Evolutionary conservation across 1,139 yeast genomes (phyloP).

Genomic region (Tardiomyces digboiensis): DNA sequence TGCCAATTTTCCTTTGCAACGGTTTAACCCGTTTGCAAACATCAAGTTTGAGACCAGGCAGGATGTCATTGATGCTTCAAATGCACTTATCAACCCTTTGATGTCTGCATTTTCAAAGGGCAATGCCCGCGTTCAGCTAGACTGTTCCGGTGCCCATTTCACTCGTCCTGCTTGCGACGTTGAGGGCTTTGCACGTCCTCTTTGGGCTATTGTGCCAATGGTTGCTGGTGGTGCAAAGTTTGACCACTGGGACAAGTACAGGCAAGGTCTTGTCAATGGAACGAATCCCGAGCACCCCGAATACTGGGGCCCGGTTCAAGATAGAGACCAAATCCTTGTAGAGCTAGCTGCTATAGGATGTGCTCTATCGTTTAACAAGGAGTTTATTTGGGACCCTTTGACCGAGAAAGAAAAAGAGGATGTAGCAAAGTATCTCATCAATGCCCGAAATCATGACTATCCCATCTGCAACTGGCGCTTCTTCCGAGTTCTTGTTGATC

Average conservation of each 20-base stretch:
- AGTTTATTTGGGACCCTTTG: slow-evolving; percentile 23
- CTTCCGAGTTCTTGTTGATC: slow-evolving; percentile 21
- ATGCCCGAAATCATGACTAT: slow-evolving; percentile 13
- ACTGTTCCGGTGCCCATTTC: slow-evolving; percentile 17
- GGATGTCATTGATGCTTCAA: neutral
- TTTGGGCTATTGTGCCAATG: slow-evolving; percentile 25
- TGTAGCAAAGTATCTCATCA: slow-evolving; percentile 14
- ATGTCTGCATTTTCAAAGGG: slow-evolving; percentile 12
- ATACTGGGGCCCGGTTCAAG: slow-evolving; percentile 22
- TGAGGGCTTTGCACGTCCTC: slow-evolving; percentile 24
- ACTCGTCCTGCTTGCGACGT: slow-evolving; percentile 17
- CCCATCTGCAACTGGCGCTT: slow-evolving; percentile 23
- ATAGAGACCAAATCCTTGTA: slow-evolving; percentile 20
- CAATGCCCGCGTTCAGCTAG: slow-evolving; percentile 12
- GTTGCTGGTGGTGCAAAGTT: slow-evolving; percentile 21
- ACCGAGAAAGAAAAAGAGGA: slow-evolving; percentile 13
- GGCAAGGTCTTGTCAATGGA: slow-evolving; percentile 21
- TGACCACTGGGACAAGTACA: slow-evolving; percentile 14
- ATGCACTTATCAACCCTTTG: slow-evolving; percentile 11
- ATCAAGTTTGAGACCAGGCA: neutral
- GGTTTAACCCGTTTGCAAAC: neutral
- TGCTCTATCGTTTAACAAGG: slow-evolving; percentile 18
- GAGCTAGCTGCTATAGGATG: slow-evolving; percentile 25
- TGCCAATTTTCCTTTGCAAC: neutral
- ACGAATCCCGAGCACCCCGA: slow-evolving; percentile 21